A percentile compares a stretch with the other conserved stretches of the same genome.
These are phyloP conservation scores for Boletus barrowsii DNA, from an alignment of 768 basidiomycete species.

Conservation along the genomic window DNA sequence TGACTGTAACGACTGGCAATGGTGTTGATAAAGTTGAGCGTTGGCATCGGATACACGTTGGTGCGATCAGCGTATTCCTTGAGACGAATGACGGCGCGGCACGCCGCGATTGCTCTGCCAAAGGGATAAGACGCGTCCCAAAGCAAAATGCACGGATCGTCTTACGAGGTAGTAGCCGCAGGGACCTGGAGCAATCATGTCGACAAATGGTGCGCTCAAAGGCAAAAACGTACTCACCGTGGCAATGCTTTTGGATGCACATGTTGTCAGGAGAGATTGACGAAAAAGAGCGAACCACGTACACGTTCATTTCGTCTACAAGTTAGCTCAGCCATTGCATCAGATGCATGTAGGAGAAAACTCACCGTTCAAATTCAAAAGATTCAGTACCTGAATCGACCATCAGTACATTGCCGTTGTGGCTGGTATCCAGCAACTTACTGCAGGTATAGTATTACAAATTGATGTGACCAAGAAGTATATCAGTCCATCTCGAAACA, in stretches of 20 bases:
- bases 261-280: conserved; percentile 2
- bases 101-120: conserved; percentile 43
- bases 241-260: conserved; percentile 14
- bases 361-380: conserved; percentile 27
- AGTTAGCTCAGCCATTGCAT: background rate
- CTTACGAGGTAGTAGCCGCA: conserved; percentile 63
- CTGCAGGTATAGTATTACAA: conserved; percentile 66
- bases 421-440: conserved; percentile 29
- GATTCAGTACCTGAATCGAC: conserved; percentile 21
- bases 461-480: conserved; percentile 66
- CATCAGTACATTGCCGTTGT: background rate
- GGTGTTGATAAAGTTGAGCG: conserved; percentile 22
- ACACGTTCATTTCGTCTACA: conserved; percentile 29
- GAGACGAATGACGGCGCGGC: conserved; percentile 64
- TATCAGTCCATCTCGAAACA: conserved; percentile 71
- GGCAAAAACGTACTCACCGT: conserved; percentile 13
- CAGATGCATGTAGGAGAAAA: background rate
- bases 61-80: conserved; percentile 46
- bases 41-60: conserved; percentile 13
- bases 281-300: background rate
- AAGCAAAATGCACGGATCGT: background rate
- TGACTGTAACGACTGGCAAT: conserved; percentile 19
- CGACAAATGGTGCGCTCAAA: background rate
- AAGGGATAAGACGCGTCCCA: conserved; percentile 3
- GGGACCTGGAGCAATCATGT: conserved; percentile 43